Evolutionary conservation across 108 stramenopile species (phyloP), one percentile per base, ranked within the genome.

Genomic region (Cylindrotheca closterium): DNA sequence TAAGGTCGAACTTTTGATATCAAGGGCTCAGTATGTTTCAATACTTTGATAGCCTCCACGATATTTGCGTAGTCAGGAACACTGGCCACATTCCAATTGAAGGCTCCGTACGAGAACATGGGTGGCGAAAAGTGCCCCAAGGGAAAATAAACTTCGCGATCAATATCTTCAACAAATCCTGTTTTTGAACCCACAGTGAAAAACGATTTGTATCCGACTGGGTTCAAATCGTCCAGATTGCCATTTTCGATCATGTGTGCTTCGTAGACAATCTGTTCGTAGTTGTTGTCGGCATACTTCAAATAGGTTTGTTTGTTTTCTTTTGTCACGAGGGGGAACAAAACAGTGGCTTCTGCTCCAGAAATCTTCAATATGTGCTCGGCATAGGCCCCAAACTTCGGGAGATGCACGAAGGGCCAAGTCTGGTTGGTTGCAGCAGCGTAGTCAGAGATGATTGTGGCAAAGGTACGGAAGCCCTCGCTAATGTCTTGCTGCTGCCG

Each of bases 1-100:
- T 12, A 60, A 21, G 19, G 46, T 1, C 60, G 60, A 26, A 60
- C 60, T 7, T 22, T n/a, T 8, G 60, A 47, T 2, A 60, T 24
- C 17, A 60, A 15, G 18, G 25, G 19, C 47, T 60, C 46, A n/a
- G n/a, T n/a, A 27, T 27, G 45, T 2, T 26, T 47, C 1, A 60
- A 8, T 1, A 47, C 46, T 25, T 24, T 47, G 24, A 60, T 48
- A 1, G 60, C 60, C 1, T 1, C 47, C 2, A 48, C 18, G 18
- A 47, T 48, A 8, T 24, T 18, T 3, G 23, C 46, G 2, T 47
- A 47, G 60, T 60, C 60, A 30, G 60, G 60, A 30, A 60, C 60
- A 47, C n/a, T 47, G 46, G 26, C 17, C 46, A 60, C 45, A 7
- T 60, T 60, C 60, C 60, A 60, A 46, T 60, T 60, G 45, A 60